Percentiles rank a stretch among this genome's conserved stretches.
Evolutionary conservation across 208 protist species (phyloP).

Genomic region (Trypanosoma brucei): DNA sequence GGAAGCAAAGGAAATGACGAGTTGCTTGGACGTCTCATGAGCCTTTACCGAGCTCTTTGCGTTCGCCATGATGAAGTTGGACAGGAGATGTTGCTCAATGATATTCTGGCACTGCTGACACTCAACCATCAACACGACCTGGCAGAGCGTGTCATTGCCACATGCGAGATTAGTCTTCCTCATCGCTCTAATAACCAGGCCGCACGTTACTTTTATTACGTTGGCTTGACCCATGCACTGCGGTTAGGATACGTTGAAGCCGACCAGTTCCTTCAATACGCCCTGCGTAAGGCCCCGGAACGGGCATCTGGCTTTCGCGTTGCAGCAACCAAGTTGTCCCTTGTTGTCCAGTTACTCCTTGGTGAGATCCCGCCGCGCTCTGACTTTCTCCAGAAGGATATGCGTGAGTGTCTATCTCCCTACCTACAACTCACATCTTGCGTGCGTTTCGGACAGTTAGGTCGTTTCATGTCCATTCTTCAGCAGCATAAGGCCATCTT

Average conservation of each 20-base stretch:
- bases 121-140: constrained; percentile 73
- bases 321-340: constrained; percentile 89
- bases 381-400: constrained; percentile 82
- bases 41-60: constrained; percentile 73
- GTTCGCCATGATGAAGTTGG: constrained; percentile 87
- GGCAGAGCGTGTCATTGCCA: constrained; percentile 80
- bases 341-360: constrained; percentile 96
- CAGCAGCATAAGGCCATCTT: constrained; percentile 89
- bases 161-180: constrained; percentile 73
- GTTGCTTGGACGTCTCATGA: constrained; percentile 69
- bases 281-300: constrained; percentile 95
- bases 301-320: constrained; percentile 92
- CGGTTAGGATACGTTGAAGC: constrained; percentile 96
- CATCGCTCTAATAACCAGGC: constrained; percentile 91
- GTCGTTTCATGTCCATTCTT: constrained; percentile 90
- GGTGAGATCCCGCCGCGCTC: constrained; percentile 96
- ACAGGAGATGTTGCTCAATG: constrained; percentile 80
- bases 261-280: constrained; percentile 90
- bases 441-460: constrained; percentile 93
- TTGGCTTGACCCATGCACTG: constrained; percentile 93
- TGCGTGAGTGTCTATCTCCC: constrained; percentile 86
- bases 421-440: constrained; percentile 95
- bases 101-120: constrained; percentile 79
- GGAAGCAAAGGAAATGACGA: constrained; percentile 12
- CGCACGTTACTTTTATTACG: constrained; percentile 95